Evolutionary conservation across 2,329 filamentous ascomycete genomes (phyloP).

Genomic region (Hypomyces perniciosus): DNA sequence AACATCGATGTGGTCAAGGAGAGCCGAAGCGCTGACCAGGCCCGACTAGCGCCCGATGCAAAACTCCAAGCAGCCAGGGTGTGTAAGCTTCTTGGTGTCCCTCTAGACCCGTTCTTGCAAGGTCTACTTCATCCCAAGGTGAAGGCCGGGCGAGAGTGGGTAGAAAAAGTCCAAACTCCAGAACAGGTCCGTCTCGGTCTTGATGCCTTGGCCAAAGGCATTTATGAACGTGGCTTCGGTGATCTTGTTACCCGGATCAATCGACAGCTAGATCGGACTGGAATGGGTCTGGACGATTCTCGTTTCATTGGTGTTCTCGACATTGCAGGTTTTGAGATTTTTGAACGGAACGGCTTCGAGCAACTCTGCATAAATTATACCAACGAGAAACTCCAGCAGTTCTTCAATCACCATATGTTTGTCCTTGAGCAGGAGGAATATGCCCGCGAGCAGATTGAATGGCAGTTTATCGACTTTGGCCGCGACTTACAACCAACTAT

Average conservation of each 20-base stretch:
- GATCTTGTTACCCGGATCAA: slow-evolving; percentile 92
- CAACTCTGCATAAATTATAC: slow-evolving; percentile 99
- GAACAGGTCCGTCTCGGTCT: slow-evolving; percentile 89
- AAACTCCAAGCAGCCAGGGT: slow-evolving; percentile 70
- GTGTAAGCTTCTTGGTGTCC: slow-evolving; percentile 78
- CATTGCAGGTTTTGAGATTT: slow-evolving; percentile 98
- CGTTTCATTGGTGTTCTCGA: slow-evolving; percentile 97
- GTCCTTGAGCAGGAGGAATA: slow-evolving; percentile 98
- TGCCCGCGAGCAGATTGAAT: slow-evolving; percentile 94
- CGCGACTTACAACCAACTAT: slow-evolving; percentile 96
- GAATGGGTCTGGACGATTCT: slow-evolving; percentile 77
- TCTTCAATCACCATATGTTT: slow-evolving; percentile 99
- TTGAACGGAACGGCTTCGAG: slow-evolving; percentile 97
- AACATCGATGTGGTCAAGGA: slow-evolving; percentile 89
- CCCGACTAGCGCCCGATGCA: slow-evolving; percentile 69
- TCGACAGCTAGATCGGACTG: slow-evolving; percentile 78
- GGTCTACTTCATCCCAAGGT: slow-evolving; percentile 88
- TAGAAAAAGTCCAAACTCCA: slow-evolving; percentile 95
- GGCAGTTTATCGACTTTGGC: slow-evolving; percentile 99
- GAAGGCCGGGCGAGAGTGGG: slow-evolving; percentile 95
- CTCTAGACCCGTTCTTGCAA: slow-evolving; percentile 77
- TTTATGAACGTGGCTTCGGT: slow-evolving; percentile 94
- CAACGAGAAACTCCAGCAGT: slow-evolving; percentile 97
- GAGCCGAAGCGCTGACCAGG: slow-evolving; percentile 85
- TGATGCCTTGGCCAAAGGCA: slow-evolving; percentile 90